A percentile compares a stretch with the other conserved stretches of the same genome.
phyloP scores from a whole-genome alignment of 164 flowering plant species.

The Vitis amurensis region DNA sequence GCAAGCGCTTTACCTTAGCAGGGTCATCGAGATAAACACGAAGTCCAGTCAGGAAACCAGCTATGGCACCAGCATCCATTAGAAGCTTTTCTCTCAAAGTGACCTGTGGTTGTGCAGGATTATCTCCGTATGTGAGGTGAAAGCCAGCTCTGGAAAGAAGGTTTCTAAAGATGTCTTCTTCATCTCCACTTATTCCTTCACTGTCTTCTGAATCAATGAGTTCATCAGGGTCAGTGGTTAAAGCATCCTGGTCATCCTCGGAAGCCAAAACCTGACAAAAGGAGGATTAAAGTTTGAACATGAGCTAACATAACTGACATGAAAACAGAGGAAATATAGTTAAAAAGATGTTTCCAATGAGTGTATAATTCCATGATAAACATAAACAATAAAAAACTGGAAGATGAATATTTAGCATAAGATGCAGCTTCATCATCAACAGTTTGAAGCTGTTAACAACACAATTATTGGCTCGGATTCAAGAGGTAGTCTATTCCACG shows the following conservation, averaged over 20 bases:
- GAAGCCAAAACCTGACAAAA: conserved; percentile 83
- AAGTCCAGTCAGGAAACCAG: conserved; percentile 96
- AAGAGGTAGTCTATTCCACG: too few relatives aligned
- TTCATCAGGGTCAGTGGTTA: conserved; percentile 97
- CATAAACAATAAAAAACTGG: too few relatives aligned
- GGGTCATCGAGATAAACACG: conserved; percentile 99
- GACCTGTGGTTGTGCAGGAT: conserved; percentile 95
- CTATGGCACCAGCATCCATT: conserved; percentile 99
- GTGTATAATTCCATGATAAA: too few relatives aligned
- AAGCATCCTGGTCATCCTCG: conserved; percentile 97
- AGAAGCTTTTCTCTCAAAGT: conserved; percentile 91
- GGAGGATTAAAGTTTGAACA: conserved; percentile 10
- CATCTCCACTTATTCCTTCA: conserved; percentile 97
- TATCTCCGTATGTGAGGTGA: conserved; percentile 92
- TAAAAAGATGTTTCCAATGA: too few relatives aligned
- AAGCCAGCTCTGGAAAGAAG: conserved; percentile 95
- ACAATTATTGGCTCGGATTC: too few relatives aligned
- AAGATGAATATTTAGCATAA: too few relatives aligned
- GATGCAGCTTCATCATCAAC: too few relatives aligned
- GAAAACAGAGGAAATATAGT: too few relatives aligned
- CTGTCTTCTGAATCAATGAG: conserved; percentile 96
- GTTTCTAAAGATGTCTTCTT: conserved; percentile 92
- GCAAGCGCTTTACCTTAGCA: conserved; percentile 90
- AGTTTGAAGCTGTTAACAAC: too few relatives aligned
- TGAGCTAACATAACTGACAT: neutral